Percentiles rank a stretch among this genome's conserved stretches.
These are phyloP conservation scores for Chrysanthemum makinoi DNA, from an alignment of 129 eudicot species.

Conservation along the genomic window DNA sequence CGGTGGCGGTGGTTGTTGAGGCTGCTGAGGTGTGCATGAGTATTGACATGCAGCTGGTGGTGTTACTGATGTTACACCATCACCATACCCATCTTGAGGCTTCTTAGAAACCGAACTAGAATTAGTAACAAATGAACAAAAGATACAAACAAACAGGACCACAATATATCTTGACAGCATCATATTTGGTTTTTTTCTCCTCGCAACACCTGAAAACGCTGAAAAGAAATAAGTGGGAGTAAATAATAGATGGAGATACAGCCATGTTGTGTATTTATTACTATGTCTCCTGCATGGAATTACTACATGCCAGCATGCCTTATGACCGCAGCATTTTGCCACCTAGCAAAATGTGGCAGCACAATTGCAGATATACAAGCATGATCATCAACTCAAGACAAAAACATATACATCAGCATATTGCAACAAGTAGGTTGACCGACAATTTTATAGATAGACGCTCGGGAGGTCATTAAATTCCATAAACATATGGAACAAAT, in stretches of 20 bases:
- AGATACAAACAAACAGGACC: constrained; percentile 10
- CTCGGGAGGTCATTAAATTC: not conserved
- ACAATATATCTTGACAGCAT: constrained; percentile 20
- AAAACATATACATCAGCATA: not conserved
- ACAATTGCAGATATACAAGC: constrained; percentile 13
- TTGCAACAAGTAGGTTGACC: constrained; percentile 15
- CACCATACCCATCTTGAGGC: constrained; percentile 33
- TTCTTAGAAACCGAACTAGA: constrained; percentile 17
- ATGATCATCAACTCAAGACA: constrained; percentile 13
- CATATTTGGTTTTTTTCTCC: not conserved
- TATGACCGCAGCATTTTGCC: constrained; percentile 13
- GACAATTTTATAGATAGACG: constrained; percentile 9
- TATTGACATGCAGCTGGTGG: constrained; percentile 36
- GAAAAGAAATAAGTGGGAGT: not conserved
- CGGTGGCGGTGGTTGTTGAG: constrained; percentile 35
- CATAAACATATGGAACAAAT: not conserved
- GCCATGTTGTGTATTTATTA: constrained; percentile 11
- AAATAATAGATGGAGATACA: not conserved
- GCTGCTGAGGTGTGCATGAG: constrained; percentile 33
- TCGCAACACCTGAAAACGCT: not conserved
- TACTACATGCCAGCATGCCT: constrained; percentile 23
- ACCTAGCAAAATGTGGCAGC: constrained; percentile 32
- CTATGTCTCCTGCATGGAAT: constrained; percentile 9
- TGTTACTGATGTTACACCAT: constrained; percentile 17
- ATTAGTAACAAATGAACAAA: constrained; percentile 17